Evolutionary conservation across 2,329 filamentous ascomycete genomes (phyloP), one percentile per base, ranked within the genome.

Genomic region (Aspergillus fructus): DNA sequence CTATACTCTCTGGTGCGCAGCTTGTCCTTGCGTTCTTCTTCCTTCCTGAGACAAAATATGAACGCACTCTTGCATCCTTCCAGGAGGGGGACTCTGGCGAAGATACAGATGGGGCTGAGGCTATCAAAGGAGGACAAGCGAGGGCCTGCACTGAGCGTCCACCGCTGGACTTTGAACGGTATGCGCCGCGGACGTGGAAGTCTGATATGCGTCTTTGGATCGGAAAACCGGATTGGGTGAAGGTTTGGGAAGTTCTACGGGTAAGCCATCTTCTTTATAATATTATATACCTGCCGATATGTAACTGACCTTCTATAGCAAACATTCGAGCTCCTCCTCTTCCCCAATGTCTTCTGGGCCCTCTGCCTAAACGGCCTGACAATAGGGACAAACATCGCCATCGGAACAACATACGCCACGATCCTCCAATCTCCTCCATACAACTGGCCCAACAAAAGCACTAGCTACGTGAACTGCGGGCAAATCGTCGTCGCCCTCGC

Each of bases 1-100:
- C 70, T 4, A 70, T 69, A 1, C 59, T 79, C 1, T 61, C 67
- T 1, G 75, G 66, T 4, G 58, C 70, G 0, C 68, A 72, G 4
- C 66, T 76, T 2, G 15, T 79, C 13, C 49, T 74, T 1, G 71
- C 74, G 1, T 59, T 78, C 12, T 68, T 78, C 57, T 71, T 75
- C 34, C 67, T 79, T 0, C 77, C 77, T 0, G 78, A 80, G 64
- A 78, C 75, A 2, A 74, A 75, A 49, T 80, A 80, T 53, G 60
- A 71, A 33, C 72, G 76, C 0, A 64, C 72, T 2, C 59, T 75
- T 0, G 62, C 64, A 1, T 70, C 77, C 0, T 79, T 76, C 49
- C 74, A 75, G 33, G 73, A 75, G 40, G 63, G 61, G 1, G 49
- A 61, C 23, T 34, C 62, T 5, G 40, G 19, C 51, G 17, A 68